These are phyloP conservation scores for Chenopodium formosanum DNA, from an alignment of 148 eudicot species.

Conservation along the genomic window DNA sequence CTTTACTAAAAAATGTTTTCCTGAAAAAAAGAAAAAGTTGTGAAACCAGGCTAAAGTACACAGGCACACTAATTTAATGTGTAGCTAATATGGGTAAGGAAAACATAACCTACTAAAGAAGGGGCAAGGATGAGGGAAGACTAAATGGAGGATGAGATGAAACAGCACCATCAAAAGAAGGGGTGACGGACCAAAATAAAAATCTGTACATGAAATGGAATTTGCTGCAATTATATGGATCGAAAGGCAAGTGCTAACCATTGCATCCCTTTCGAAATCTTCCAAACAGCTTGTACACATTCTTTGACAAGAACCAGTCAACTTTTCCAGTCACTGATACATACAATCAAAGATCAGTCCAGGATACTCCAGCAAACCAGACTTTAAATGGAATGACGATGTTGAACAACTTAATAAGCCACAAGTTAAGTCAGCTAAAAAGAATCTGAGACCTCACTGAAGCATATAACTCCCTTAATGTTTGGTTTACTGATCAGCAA, in stretches of 20 bases:
- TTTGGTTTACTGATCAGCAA: slow-evolving; percentile 8
- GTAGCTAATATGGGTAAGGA: not conserved
- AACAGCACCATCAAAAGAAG: not conserved
- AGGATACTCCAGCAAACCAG: slow-evolving; percentile 19
- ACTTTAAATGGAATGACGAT: slow-evolving; percentile 12
- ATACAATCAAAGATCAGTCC: slow-evolving; percentile 17
- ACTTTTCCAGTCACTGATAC: slow-evolving; percentile 20
- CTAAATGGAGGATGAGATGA: not conserved
- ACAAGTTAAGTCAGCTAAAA: slow-evolving; percentile 10
- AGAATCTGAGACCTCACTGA: slow-evolving; percentile 19
- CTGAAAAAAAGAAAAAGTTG: not conserved
- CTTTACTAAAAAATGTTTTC: not conserved
- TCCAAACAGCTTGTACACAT: slow-evolving; percentile 21
- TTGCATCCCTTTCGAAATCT: slow-evolving; percentile 21
- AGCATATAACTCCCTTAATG: slow-evolving; percentile 2
- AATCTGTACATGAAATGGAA: slow-evolving; percentile 29
- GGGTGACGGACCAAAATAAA: not conserved
- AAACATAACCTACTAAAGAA: slow-evolving; percentile 13
- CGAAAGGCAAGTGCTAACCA: slow-evolving; percentile 33
- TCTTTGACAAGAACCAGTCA: slow-evolving; percentile 2
- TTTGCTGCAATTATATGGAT: slow-evolving; percentile 22
- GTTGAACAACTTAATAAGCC: slow-evolving; percentile 14
- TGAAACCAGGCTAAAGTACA: slow-evolving; percentile 13
- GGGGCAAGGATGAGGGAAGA: not conserved
- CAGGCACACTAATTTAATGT: slow-evolving; percentile 11